Evolutionary conservation across 2,329 filamentous ascomycete genomes (phyloP), one percentile per base, ranked within the genome.

Genomic region (Leptographium lundbergii): DNA sequence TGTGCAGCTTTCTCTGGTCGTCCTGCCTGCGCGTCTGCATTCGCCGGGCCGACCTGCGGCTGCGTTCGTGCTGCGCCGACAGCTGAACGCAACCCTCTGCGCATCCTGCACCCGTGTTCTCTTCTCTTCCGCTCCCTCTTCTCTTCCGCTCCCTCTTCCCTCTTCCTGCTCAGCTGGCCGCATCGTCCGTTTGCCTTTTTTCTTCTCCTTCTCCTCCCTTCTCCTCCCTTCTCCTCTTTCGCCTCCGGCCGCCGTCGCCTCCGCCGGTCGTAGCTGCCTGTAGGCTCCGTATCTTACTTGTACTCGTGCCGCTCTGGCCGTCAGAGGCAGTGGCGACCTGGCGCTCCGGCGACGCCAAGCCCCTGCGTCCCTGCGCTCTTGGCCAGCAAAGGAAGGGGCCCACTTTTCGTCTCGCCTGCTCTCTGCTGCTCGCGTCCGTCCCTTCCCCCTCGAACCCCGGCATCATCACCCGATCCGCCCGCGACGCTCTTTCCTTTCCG

Each of bases 391-490:
- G 17, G 39, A 34, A 45, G 13, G 10, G 56, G 11, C 56, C 56
- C 56, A 25, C 51, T 58, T 54, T 54, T 24, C 19, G 55, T 34
- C 9, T 50, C 25, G 54, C 36, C 39, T 58, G 53, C 53, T 42
- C 48, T 19, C 11, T 48, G 39, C 53, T 29, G 53, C 42, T 54
- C 55, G 59, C 58, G 58, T 59, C 62, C 61, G 62, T 59, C 53
- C 59, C 58, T 61, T 61, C 57, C 57, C 50, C 60, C 54, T 56
- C 56, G 52, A 56, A 55, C 62, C 61, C 65, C 65, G 65, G 65
- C 62, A 64, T 62, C 65, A 63, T 65, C 61, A 64, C 63, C 65
- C 65, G 64, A 66, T 66, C 61, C 63, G 62, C 62, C 62, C 63
- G 62, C 59, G 55, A 50, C 57, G 57, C 57, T 60, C 60, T 58